A percentile compares a stretch with the other conserved stretches of the same genome.
Conservation (phyloP, 139 green algal species). For the Chlorella sp. region DNA sequence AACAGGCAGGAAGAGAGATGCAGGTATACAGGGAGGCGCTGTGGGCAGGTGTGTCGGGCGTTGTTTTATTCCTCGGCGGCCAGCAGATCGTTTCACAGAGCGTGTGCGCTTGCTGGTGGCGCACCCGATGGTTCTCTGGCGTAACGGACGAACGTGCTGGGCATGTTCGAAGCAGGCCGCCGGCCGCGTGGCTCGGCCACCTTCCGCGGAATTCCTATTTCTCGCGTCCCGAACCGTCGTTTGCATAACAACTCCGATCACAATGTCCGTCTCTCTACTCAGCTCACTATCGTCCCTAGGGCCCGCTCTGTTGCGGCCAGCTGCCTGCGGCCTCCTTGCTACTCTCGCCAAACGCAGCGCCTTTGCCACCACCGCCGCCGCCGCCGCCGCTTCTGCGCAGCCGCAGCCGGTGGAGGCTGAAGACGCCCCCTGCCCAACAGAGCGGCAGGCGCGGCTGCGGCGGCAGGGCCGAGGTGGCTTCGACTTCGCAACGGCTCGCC, state of each 20-base stretch:
- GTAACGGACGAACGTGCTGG: too few relatives aligned
- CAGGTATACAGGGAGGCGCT: too few relatives aligned
- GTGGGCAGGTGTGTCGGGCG: too few relatives aligned
- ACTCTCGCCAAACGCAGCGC: neutral
- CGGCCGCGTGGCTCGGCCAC: too few relatives aligned
- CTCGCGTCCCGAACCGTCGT: too few relatives aligned
- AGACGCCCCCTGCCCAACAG: neutral
- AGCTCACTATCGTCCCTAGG: neutral
- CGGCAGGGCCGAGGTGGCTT: neutral
- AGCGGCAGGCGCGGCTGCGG: neutral
- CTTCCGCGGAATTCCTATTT: too few relatives aligned
- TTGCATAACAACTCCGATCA: neutral
- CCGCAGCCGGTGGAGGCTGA: neutral
- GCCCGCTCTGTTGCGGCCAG: neutral
- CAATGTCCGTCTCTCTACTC: neutral
- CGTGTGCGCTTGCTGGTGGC: too few relatives aligned
- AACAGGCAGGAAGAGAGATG: too few relatives aligned
- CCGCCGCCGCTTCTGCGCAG: neutral
- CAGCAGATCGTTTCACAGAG: too few relatives aligned
- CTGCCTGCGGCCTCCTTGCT: neutral
- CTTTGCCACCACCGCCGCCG: neutral
- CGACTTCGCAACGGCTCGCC: neutral
- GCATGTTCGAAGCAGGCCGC: too few relatives aligned
- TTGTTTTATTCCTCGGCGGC: too few relatives aligned
- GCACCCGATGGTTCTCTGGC: too few relatives aligned